Conservation (phyloP, 2,329 filamentous ascomycete genomes). For the Plenodomus lindquistii region DNA sequence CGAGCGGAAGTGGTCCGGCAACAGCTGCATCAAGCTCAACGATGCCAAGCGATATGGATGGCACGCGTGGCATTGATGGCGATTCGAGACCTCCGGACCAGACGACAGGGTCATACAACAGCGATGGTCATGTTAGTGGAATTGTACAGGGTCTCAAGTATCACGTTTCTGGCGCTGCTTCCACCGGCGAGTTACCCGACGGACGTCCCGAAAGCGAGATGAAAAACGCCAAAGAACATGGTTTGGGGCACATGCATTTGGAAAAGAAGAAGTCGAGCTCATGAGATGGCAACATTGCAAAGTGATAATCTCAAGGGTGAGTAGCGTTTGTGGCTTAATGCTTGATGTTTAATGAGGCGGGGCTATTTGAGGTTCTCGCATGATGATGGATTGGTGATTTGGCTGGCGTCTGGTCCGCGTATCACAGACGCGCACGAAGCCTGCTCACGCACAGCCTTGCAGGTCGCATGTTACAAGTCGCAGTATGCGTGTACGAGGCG, state of each 20-base stretch:
- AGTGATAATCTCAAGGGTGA: not conserved
- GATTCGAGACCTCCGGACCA: conserved; percentile 8
- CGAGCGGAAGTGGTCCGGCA: conserved; percentile 17
- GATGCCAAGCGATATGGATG: conserved; percentile 20
- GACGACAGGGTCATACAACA: conserved; percentile 20
- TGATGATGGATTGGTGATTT: conserved; percentile 6
- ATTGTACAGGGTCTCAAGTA: conserved; percentile 35
- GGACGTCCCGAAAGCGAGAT: conserved; percentile 47
- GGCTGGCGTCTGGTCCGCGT: conserved; percentile 20
- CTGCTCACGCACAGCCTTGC: conserved; percentile 14
- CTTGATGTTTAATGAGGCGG: conserved; percentile 2
- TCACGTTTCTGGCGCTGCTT: conserved; percentile 33
- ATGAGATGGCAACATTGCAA: conserved; percentile 5
- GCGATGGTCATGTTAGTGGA: conserved; percentile 18
- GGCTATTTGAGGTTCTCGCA: conserved; percentile 10
- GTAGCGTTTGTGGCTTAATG: not conserved
- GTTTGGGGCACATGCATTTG: conserved; percentile 34
- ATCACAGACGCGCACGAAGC: conserved; percentile 28
- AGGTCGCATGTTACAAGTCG: conserved; percentile 5
- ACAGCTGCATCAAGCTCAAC: conserved; percentile 14
- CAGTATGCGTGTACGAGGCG: conserved; percentile 31
- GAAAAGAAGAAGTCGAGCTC: conserved; percentile 25
- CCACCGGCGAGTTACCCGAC: conserved; percentile 48
- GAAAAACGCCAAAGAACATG: conserved; percentile 40
- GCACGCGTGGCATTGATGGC: conserved; percentile 5